These are phyloP conservation scores for Bipolaris oryzae DNA, from an alignment of 2,329 filamentous ascomycete species.

Conservation along the genomic window DNA sequence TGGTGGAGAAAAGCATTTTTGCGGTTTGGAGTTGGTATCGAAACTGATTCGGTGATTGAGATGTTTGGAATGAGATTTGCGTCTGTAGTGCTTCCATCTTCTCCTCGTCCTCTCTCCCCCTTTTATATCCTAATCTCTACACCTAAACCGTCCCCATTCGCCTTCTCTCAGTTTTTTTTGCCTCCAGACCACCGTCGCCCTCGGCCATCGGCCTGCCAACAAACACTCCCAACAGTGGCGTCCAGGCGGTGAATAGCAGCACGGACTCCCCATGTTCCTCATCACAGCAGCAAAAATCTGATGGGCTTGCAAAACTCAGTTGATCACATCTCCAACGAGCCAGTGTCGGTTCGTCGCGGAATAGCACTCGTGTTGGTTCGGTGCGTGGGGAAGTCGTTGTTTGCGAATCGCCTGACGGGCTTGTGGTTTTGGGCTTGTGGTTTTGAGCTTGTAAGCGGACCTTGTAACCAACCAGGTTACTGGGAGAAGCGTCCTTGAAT, in stretches of 20 bases:
- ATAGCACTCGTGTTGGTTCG: not conserved
- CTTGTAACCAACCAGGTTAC: not conserved
- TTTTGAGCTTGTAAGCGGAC: not conserved
- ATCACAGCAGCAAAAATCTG: not conserved
- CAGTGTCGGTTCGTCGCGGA: not conserved
- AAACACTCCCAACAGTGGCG: not conserved
- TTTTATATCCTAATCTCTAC: not conserved
- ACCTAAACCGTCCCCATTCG: not conserved
- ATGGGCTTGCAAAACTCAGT: not conserved
- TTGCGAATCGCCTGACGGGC: not conserved
- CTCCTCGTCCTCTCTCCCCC: not conserved
- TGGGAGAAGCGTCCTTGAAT: not conserved
- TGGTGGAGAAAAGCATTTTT: conserved; percentile 12
- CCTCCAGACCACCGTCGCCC: not conserved
- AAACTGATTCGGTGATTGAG: not conserved
- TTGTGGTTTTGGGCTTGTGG: conserved; percentile 1
- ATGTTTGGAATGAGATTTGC: not conserved
- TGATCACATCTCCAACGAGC: not conserved
- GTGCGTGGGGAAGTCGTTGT: not conserved
- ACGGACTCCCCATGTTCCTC: not conserved
- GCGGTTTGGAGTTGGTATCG: not conserved
- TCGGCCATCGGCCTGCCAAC: no score
- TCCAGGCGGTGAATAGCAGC: not conserved
- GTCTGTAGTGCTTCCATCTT: not conserved
- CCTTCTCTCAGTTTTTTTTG: not conserved